Evolutionary conservation across 2,329 filamentous ascomycete genomes (phyloP), one percentile per base, ranked within the genome.

Genomic region (Gnomoniopsis smithogilvyi): DNA sequence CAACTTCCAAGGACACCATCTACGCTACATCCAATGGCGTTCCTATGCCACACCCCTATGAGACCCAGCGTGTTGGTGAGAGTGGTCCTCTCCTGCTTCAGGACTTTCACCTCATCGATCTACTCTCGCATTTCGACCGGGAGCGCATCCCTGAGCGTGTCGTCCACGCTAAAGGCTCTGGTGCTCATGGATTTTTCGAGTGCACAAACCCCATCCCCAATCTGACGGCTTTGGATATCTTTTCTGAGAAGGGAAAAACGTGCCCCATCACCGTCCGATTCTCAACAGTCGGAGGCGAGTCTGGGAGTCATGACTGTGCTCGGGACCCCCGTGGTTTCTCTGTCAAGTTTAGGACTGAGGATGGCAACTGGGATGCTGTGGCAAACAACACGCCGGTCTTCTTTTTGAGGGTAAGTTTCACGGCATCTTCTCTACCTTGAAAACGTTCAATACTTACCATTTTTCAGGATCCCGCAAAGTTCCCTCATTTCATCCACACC

Each of bases 361-460:
- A 91, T 65, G 88, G 88, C n/a, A 90, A 90, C 65, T 89, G 83
- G 81, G 87, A 90, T 67, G 78, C 87, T 71, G 87, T 91, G 8
- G 84, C 83, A 62, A 89, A 89, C 70, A 91, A 91, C 69, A 90
- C 86, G 0, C 88, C 88, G 0, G 83, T 90, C 2, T 92, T 91
- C 78, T 91, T 92, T 73, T 68, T 91, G n/a, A 30, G 26, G 8
- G 26, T 30, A 4, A 30, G 26, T 30, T 4, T 30, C 26, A 30
- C 26, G 8, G 8, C 26, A 30, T 8, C 26, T 30, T n/a, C n/a
- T n/a, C n/a, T 4, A 30, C 8, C 26, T 4, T 30, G 4, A 8
- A 30, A 30, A 8, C 8, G 26, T 8, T 8, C 8, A 4, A 4
- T 4, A 30, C 26, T 30, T 8, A 30, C n/a, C 26, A 30, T 30